A percentile compares a stretch with the other conserved stretches of the same genome.
These are phyloP conservation scores for Phaeotremella skinneri DNA, from an alignment of 768 basidiomycete species.

Conservation along the genomic window DNA sequence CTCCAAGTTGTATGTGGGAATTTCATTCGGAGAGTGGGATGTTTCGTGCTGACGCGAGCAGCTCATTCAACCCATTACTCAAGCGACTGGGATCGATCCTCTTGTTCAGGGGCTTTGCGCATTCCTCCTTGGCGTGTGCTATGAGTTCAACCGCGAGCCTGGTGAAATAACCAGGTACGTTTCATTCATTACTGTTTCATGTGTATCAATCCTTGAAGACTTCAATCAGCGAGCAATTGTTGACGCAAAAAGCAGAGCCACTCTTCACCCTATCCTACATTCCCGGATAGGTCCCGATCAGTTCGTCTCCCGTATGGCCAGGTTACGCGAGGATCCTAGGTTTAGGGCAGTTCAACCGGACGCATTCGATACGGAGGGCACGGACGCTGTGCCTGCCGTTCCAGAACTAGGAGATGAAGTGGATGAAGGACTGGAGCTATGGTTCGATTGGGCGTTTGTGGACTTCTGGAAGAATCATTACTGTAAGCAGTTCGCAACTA, in stretches of 20 bases:
- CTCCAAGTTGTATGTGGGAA: slow-evolving; percentile 72
- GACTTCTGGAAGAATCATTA: slow-evolving; percentile 99
- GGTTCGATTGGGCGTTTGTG: slow-evolving; percentile 98
- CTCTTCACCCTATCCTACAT: slow-evolving; percentile 83
- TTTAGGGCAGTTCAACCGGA: slow-evolving; percentile 89
- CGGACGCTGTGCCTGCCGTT: slow-evolving; percentile 16
- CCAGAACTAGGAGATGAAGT: slow-evolving; percentile 56
- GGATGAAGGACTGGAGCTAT: slow-evolving; percentile 67
- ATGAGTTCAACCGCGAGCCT: slow-evolving; percentile 93
- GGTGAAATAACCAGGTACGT: slow-evolving; percentile 88
- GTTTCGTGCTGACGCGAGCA: slow-evolving; percentile 47
- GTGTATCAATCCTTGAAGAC: not conserved
- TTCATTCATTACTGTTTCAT: not conserved
- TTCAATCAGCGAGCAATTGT: slow-evolving; percentile 9
- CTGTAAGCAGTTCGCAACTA: slow-evolving; percentile 65
- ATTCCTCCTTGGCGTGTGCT: slow-evolving; percentile 88
- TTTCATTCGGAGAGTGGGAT: not conserved
- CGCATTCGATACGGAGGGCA: slow-evolving; percentile 59
- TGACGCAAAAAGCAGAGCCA: slow-evolving; percentile 58
- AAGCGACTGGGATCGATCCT: slow-evolving; percentile 77
- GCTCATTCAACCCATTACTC: slow-evolving; percentile 94
- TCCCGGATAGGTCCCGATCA: slow-evolving; percentile 81
- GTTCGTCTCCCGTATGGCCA: slow-evolving; percentile 78
- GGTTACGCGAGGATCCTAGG: slow-evolving; percentile 85
- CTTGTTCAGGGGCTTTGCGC: slow-evolving; percentile 85